Conservation (phyloP, 2,329 filamentous ascomycete species). For the Botrytis tulipae region DNA sequence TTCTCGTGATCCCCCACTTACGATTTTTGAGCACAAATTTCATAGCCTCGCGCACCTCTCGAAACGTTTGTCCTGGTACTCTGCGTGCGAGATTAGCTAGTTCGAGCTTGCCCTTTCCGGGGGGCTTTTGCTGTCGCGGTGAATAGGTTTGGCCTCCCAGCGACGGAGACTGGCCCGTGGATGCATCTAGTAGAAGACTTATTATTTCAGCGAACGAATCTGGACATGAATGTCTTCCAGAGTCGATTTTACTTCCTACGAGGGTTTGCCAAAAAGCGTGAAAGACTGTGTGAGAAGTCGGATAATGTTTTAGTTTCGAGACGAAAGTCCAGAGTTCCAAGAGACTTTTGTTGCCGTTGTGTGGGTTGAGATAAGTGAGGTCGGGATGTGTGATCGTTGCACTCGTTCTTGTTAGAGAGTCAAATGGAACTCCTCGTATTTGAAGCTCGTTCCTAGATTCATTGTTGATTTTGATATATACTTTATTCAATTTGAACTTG, state of each 20-base stretch:
- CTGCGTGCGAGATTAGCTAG: not conserved
- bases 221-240: not conserved
- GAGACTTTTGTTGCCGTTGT: not conserved
- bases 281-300: not conserved
- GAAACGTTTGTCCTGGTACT: not conserved
- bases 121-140: not conserved
- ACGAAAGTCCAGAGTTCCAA: not conserved
- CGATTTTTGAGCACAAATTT: not conserved
- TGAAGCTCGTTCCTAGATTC: not conserved
- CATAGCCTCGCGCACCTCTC: not conserved
- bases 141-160: not conserved
- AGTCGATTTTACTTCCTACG: not conserved
- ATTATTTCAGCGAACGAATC: not conserved
- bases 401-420: not conserved
- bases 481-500: not conserved
- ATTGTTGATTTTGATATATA: not conserved
- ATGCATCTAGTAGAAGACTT: not conserved
- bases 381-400: not conserved
- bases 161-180: not conserved
- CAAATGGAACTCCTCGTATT: not conserved
- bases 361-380: not conserved
- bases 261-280: not conserved
- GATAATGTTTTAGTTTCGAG: not conserved
- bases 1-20: not conserved
- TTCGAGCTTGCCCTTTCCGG: not conserved